phyloP scores from a whole-genome alignment of 768 basidiomycete genomes.

The Leccinum obscurum region DNA sequence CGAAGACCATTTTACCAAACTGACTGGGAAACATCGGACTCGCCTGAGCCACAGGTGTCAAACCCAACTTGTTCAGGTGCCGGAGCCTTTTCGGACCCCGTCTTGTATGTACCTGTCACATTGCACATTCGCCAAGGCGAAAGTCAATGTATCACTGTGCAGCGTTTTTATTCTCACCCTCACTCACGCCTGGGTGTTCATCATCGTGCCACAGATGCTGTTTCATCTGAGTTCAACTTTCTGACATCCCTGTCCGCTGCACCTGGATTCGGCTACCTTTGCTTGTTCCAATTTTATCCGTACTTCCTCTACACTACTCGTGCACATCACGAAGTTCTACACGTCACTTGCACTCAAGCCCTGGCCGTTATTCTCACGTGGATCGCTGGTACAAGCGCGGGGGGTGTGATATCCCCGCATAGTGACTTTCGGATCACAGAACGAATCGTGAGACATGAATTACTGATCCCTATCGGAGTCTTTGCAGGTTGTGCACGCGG shows the following conservation, averaged over 20 bases:
- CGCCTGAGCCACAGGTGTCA: not conserved
- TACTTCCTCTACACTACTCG: not conserved
- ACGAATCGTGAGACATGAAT: not conserved
- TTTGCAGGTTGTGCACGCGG: not conserved
- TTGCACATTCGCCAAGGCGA: not conserved
- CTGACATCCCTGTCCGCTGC: not conserved
- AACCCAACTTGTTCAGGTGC: conserved; percentile 1
- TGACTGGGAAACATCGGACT: conserved; percentile 2
- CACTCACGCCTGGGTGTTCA: not conserved
- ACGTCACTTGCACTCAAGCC: not conserved
- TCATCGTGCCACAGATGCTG: not conserved
- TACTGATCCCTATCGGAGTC: not conserved
- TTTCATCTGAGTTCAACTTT: not conserved
- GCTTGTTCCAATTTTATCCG: not conserved
- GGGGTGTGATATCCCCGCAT: not conserved
- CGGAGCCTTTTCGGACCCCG: not conserved
- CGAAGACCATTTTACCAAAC: not conserved
- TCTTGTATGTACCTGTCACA: not conserved
- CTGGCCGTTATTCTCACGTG: not conserved
- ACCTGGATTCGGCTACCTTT: not conserved
- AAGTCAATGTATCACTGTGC: not conserved
- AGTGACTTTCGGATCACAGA: not conserved
- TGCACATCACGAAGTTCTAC: not conserved
- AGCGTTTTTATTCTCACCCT: not conserved
- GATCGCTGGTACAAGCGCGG: not conserved